Base-by-base conservation (phyloP, 129 eudicot species). In the Scalesia atractyloides region DNA sequence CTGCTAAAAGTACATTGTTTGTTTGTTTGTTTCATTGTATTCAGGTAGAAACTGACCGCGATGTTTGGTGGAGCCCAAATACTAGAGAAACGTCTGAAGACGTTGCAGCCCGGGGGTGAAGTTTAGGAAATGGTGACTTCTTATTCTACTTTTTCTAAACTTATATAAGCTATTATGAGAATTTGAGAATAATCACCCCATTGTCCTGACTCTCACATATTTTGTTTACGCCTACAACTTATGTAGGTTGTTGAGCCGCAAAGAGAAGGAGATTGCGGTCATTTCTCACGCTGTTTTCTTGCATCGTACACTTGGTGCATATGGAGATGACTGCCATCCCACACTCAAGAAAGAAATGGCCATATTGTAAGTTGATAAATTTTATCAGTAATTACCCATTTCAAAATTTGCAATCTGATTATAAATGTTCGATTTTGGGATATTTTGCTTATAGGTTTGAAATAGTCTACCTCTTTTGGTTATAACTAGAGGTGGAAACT, bases 221-320 rank as follows among this genome's bases (percentile, higher is more conserved):
- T 22, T 20, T 41, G 39, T 24, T 46, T 72, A 61, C 46, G 43
- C 58, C 60, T 46, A 12, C 11, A 18, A 8, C 0, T 68, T 73
- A 63, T 68, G 13, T 78, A 93, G 98, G 98, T 72, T 93, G 74
- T 82, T 85, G 87, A 85, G 89, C 2, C 83, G 98, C 50, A 74
- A 86, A 61, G 98, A 93, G 84, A 89, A 81, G 81, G 97, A 93
- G 82, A 93, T 93, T 78, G 98, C 87, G 7, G 89, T 93, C 58
- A 87, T 93, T 65, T 86, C 96, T 18, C 98, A 93, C 69, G 86
- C 96, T 49, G 98, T 92, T 48, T 84, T 89, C 75, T 68, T 93
- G 73, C 72, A 58, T 66, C 92, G 90, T 75, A 84, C 92, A 33
- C 86, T 93, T 12, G 12, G 66, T 51, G 76, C 84, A 50, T 86